A percentile compares a stretch with the other conserved stretches of the same genome.
phyloP scores from a whole-genome alignment of 805 yeast species.

The Yueomyces sinensis region DNA sequence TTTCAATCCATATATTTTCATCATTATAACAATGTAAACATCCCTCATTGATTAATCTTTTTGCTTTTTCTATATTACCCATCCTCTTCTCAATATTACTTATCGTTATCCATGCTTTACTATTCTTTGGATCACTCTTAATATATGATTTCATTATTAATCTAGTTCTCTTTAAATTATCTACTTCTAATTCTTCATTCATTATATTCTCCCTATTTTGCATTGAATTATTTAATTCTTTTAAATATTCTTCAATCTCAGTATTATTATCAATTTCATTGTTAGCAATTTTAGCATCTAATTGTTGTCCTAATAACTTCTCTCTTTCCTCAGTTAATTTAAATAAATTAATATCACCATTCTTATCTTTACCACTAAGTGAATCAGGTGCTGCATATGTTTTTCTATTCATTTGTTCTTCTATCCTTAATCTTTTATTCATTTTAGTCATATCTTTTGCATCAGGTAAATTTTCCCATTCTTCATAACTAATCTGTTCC shows the following conservation, averaged over 20 bases:
- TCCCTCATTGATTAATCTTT: constrained; percentile 55
- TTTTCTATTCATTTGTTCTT: constrained; percentile 49
- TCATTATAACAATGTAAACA: constrained; percentile 51
- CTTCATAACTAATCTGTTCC: constrained; percentile 42
- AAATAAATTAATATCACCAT: constrained; percentile 28
- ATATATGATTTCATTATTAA: constrained; percentile 53
- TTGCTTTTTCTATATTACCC: constrained; percentile 42
- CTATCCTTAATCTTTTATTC: constrained; percentile 57
- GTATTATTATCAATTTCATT: constrained; percentile 18
- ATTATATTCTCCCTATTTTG: constrained; percentile 1
- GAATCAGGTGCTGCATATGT: constrained; percentile 77
- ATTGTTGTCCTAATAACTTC: constrained; percentile 38
- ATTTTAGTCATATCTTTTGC: constrained; percentile 75
- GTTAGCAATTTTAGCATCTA: constrained; percentile 27
- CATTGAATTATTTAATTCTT: constrained; percentile 22
- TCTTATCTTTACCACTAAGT: constrained; percentile 18
- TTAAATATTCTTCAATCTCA: constrained; percentile 27
- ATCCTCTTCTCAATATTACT: constrained; percentile 67
- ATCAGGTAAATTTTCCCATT: constrained; percentile 80
- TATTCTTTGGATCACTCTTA: constrained; percentile 55
- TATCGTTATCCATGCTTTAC: constrained; percentile 78
- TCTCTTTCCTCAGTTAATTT: constrained; percentile 54
- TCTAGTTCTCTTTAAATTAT: constrained; percentile 48
- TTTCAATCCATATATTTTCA: constrained; percentile 77
- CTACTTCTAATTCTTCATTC: constrained; percentile 25